Conservation (phyloP, 768 basidiomycete species). For the Neoboletus subvelutipes region DNA sequence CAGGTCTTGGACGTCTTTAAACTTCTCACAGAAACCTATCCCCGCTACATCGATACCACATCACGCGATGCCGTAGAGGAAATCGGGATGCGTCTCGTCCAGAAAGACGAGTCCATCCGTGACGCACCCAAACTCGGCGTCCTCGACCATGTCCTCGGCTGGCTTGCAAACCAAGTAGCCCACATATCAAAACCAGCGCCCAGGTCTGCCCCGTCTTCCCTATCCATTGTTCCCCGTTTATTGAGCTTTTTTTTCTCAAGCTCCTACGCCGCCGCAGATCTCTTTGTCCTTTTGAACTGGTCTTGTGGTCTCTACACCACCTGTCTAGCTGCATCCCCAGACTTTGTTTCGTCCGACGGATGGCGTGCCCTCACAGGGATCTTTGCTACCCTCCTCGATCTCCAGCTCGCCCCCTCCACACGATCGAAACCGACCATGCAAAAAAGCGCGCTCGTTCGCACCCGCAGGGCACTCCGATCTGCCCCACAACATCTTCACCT, state of each 20-base stretch:
- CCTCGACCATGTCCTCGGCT: constrained; percentile 70
- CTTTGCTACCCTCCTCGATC: constrained; percentile 60
- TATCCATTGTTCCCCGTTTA: neutral
- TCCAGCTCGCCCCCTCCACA: constrained; percentile 50
- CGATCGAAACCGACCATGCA: constrained; percentile 58
- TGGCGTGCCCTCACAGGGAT: constrained; percentile 56
- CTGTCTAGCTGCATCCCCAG: constrained; percentile 44
- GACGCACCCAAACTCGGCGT: constrained; percentile 53
- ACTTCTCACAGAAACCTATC: constrained; percentile 72
- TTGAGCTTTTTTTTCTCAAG: constrained; percentile 24
- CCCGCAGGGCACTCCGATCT: constrained; percentile 66
- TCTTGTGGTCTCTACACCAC: constrained; percentile 58
- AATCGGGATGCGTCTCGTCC: constrained; percentile 62
- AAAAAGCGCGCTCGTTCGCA: constrained; percentile 57
- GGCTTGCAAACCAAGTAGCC: constrained; percentile 68
- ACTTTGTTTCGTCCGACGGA: constrained; percentile 45
- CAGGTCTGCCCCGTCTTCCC: constrained; percentile 46
- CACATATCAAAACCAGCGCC: constrained; percentile 53
- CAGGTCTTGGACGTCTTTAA: constrained; percentile 71
- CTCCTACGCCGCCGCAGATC: constrained; percentile 56
- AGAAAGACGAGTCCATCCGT: constrained; percentile 53
- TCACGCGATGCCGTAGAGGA: constrained; percentile 73
- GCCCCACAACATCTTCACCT: constrained; percentile 49
- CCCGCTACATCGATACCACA: constrained; percentile 69
- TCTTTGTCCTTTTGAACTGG: constrained; percentile 75